phyloP scores from a whole-genome alignment of 345 rosid genomes.

The Arabidopsis thaliana region TAIR10.1 NC_003074.8:812501-813000 shows the following conservation, averaged over 20 bases:
- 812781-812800: slow-evolving; percentile 23
- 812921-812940: slow-evolving; percentile 75
- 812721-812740: background rate
- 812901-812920: slow-evolving; percentile 86
- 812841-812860: background rate
- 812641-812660: slow-evolving; percentile 6
- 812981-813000: slow-evolving; percentile 73
- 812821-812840: slow-evolving; percentile 15
- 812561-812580: background rate
- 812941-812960: slow-evolving; percentile 80
- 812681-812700: background rate
- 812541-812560: slow-evolving; percentile 39
- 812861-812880: background rate
- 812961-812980: slow-evolving; percentile 55
- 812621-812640: slow-evolving; percentile 47
- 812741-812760: slow-evolving; percentile 1
- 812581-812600: slow-evolving; percentile 44
- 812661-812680: background rate
- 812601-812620: slow-evolving; percentile 46
- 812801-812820: background rate
- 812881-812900: slow-evolving; percentile 85
- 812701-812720: background rate
- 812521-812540: slow-evolving; percentile 39
- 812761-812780: slow-evolving; percentile 29
- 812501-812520: slow-evolving; percentile 1